Percentiles rank a stretch among this genome's conserved stretches.
These are phyloP conservation scores for Trichophyton mentagrophytes DNA, from an alignment of 2,329 filamentous ascomycete species.

Conservation along the genomic window DNA sequence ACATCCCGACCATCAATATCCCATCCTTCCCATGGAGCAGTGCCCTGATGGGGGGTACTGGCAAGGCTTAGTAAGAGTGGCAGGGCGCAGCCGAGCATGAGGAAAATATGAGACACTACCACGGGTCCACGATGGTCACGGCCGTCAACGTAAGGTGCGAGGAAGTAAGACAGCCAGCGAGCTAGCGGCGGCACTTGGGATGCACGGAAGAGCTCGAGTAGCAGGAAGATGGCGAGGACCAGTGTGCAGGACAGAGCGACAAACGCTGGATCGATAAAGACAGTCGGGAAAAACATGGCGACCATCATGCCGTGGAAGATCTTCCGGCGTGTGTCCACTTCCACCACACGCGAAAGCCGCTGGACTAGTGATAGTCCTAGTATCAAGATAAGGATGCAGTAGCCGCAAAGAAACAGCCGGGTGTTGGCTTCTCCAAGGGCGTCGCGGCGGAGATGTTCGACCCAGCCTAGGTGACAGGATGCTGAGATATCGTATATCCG, in stretches of 20 bases:
- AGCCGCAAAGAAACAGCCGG: conserved; percentile 60
- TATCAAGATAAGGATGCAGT: conserved; percentile 59
- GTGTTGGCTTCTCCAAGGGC: conserved; percentile 65
- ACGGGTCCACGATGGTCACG: conserved; percentile 86
- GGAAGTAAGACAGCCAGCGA: conserved; percentile 69
- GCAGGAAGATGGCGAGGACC: conserved; percentile 68
- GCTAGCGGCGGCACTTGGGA: conserved; percentile 84
- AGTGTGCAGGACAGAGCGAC: conserved; percentile 66
- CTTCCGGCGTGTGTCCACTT: conserved; percentile 91
- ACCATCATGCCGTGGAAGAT: conserved; percentile 99
- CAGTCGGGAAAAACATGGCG: conserved; percentile 78
- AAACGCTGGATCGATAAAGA: conserved; percentile 76
- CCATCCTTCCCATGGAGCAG: conserved; percentile 55
- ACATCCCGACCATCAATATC: conserved; percentile 60
- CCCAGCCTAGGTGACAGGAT: conserved; percentile 44
- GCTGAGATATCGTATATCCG: conserved; percentile 23
- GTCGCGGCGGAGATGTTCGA: conserved; percentile 51
- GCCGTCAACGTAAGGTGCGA: conserved; percentile 89
- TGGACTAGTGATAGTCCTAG: conserved; percentile 64
- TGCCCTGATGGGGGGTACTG: conserved; percentile 47
- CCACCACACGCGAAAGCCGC: conserved; percentile 59
- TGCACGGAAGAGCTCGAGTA: conserved; percentile 79
- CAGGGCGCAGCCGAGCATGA: conserved; percentile 87
- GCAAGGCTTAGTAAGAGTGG: conserved; percentile 83
- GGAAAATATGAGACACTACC: conserved; percentile 89